Conservation (phyloP, 108 stramenopile species). For the Stephanodiscus minutulus region DNA sequence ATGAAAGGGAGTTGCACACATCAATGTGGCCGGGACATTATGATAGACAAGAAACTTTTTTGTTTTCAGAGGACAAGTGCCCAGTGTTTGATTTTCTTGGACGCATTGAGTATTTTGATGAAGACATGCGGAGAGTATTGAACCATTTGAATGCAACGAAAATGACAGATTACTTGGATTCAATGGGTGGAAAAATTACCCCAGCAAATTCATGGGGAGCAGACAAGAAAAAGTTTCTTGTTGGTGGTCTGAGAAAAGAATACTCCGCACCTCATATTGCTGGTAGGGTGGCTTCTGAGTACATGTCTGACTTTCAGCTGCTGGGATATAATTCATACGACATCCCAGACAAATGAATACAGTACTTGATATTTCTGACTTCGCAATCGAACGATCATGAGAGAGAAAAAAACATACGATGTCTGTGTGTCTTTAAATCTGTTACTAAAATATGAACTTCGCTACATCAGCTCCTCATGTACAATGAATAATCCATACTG, state of each 20-base stretch:
- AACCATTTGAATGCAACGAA: constrained; percentile 34
- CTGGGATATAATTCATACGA: constrained; percentile 20
- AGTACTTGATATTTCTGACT: neutral
- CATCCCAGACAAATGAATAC: constrained; percentile 13
- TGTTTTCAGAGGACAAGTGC: constrained; percentile 30
- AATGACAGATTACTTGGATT: constrained; percentile 26
- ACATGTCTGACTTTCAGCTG: constrained; percentile 35
- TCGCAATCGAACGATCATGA: no score
- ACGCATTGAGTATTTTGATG: constrained; percentile 41
- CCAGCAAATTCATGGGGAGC: constrained; percentile 42
- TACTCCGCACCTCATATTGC: constrained; percentile 20
- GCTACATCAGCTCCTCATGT: constrained; percentile 35
- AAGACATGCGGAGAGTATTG: constrained; percentile 42
- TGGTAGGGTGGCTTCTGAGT: constrained; percentile 23
- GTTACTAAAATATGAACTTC: neutral
- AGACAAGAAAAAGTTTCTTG: constrained; percentile 27
- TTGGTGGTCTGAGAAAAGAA: constrained; percentile 26
- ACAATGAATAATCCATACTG: constrained; percentile 80
- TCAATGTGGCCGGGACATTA: constrained; percentile 28
- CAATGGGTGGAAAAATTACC: constrained; percentile 20
- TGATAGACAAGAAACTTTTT: constrained; percentile 21
- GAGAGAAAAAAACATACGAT: no score
- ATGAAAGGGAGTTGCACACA: constrained; percentile 25
- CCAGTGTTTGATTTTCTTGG: constrained; percentile 46
- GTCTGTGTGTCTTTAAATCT: no score